Base-by-base conservation (phyloP, 768 basidiomycete genomes). In the Lactifluus subvellereus region DNA sequence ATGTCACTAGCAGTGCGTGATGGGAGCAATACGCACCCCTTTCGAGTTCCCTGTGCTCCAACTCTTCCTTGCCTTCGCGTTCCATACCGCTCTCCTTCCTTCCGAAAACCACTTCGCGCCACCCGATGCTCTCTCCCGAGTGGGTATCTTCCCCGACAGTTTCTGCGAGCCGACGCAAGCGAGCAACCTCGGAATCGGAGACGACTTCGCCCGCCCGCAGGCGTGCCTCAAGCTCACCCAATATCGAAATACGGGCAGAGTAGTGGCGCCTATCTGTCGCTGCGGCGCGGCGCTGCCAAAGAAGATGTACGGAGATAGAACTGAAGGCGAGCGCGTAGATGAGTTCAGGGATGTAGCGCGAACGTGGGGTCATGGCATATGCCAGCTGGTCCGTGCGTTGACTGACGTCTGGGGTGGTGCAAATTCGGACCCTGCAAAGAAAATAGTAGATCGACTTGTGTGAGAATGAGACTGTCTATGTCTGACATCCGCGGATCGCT, bases 221-320 rank as follows among this genome's bases (percentile, higher is more conserved):
- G 62, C 82, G 82, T 30, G 77, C 74, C 7, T 77, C 77, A 58
- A 88, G 78, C 56, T 83, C 82, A 60, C 84, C 79, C 60, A 90
- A 77, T 65, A 90, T 82, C 22, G 86, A 82, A 43, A 83, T 76
- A 61, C 82, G 85, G 5, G 87, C 85, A 56, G 78, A 72, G 48
- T 80, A 69, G 30, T 80, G 80, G 16, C 82, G 77, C 48, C 79
- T 79, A 61, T 87, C 83, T 48, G 83, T 83, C 51, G 78, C 79
- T 40, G 77, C 75, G 0, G 69, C 68, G 54, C 77, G 80, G 62
- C 83, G 78, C 57, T 82, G 79, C 69, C 74, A 78, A 43, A 88
- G 78, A 32, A 87, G 75, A 72, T 90, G 87, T 60, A 87, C 83
- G 33, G 86, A 83, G 63, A 88, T 71, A 27, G 87, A 87, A 52